Base-by-base conservation (phyloP, 192 early-diverging fungal genomes). In the Radiomyces spectabilis region DNA sequence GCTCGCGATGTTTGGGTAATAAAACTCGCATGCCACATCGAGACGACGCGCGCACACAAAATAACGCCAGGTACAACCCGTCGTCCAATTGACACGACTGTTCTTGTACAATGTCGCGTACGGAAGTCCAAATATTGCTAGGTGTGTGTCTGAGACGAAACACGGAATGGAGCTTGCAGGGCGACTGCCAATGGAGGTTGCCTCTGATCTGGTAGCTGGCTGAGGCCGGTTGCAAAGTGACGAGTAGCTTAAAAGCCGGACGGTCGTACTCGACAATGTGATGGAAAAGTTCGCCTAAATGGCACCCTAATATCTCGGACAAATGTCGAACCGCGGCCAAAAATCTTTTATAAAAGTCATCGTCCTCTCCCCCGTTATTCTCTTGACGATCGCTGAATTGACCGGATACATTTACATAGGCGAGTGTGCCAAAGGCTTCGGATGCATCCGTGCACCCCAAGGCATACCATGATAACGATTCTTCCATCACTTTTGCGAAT, bases 31-130 rank as follows among this genome's bases (percentile, higher is more conserved):
- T 5, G 12, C 46, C 46, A 35, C 33, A 8, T 5, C 6, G 33
- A 48, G 46, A 27, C 7, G 46, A 48, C 46, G 46, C 15, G 24
- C 30, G 46, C 13, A 12, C 13, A 48, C 30, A 48, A 22, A 48
- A 48, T 12, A 48, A n/a, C 15, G 46, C 46, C 46, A 48, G 15
- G 27, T 48, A 48, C 15, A 48, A 27, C 24, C 46, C 46, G 10
- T 13, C 25, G 6, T 21, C 21, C 5, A 48, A 22, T 29, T 27
- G 46, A 48, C 3, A 27, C 5, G 46, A 29, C 5, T 27, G 27
- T 16, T 5, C 12, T 31, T 27, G 21, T n/a, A n/a, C n/a, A n/a
- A n/a, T n/a, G n/a, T n/a, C n/a, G n/a, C n/a, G n/a, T n/a, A n/a
- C n/a, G n/a, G n/a, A n/a, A n/a, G n/a, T n/a, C n/a, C n/a, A n/a